Evolutionary conservation across 345 rosid species (phyloP).

Genomic region (Syzygium aqueum): DNA sequence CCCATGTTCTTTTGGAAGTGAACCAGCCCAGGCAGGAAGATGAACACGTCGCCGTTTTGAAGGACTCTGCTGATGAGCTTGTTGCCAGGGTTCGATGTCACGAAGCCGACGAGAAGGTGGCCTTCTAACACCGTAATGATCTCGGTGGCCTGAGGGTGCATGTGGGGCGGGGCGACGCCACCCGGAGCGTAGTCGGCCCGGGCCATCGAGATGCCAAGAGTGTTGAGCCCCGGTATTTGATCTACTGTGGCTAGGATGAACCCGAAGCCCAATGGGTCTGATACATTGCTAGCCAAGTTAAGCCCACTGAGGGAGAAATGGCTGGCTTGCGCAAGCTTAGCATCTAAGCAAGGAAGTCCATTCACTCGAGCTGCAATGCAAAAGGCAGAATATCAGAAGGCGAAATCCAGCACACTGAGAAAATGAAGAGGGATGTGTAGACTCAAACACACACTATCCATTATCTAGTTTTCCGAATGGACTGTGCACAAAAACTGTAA

Average conservation of each 20-base stretch:
- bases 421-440: too few species aligned
- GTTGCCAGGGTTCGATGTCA: slow-evolving; percentile 14
- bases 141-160: slow-evolving; percentile 12
- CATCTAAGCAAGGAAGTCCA: slow-evolving; percentile 3
- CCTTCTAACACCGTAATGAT: slow-evolving; percentile 12
- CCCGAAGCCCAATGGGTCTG: not conserved
- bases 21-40: slow-evolving; percentile 7
- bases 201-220: slow-evolving; percentile 13
- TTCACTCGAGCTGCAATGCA: slow-evolving; percentile 6
- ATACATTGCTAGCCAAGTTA: not conserved
- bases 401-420: not conserved
- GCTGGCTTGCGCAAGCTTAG: slow-evolving; percentile 2
- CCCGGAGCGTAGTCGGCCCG: slow-evolving; percentile 2
- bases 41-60: slow-evolving; percentile 12
- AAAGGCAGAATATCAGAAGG: too few species aligned
- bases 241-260: not conserved
- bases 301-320: slow-evolving; percentile 9
- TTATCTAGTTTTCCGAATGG: too few species aligned
- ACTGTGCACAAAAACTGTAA: too few species aligned
- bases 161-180: slow-evolving; percentile 6
- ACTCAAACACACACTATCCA: too few species aligned
- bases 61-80: slow-evolving; percentile 12
- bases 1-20: slow-evolving; percentile 17
- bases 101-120: slow-evolving; percentile 7
- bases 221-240: slow-evolving; percentile 14